Conservation (phyloP, 1,284 basidiomycete genomes). For the Fistulina hepatica region DNA sequence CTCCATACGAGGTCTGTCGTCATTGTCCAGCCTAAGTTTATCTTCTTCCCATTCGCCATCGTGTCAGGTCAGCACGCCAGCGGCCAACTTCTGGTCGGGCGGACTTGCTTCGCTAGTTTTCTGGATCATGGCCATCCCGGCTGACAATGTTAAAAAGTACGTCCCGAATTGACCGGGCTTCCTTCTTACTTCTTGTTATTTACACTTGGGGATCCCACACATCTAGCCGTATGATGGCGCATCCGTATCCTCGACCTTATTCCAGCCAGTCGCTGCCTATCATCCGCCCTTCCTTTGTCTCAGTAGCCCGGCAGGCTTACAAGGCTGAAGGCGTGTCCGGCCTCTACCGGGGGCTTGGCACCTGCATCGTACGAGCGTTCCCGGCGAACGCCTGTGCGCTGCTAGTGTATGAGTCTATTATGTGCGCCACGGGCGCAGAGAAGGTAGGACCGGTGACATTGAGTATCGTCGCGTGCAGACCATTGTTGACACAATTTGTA, state of each 20-base stretch:
- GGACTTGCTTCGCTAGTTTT: slow-evolving; percentile 52
- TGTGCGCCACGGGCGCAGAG: slow-evolving; percentile 55
- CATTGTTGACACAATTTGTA: slow-evolving; percentile 6
- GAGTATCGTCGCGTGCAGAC: slow-evolving; percentile 5
- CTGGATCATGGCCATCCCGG: slow-evolving; percentile 63
- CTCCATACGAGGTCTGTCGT: slow-evolving; percentile 38
- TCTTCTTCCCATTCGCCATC: slow-evolving; percentile 4
- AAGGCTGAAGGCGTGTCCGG: slow-evolving; percentile 39
- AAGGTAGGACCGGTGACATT: slow-evolving; percentile 32
- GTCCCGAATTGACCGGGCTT: slow-evolving; percentile 13
- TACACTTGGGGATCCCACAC: too few species aligned
- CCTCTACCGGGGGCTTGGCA: slow-evolving; percentile 52
- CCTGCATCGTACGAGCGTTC: slow-evolving; percentile 56
- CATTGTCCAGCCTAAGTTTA: not conserved
- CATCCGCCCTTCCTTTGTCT: slow-evolving; percentile 34
- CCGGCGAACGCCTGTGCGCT: slow-evolving; percentile 63
- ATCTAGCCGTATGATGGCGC: slow-evolving; percentile 49
- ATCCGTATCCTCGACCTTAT: slow-evolving; percentile 33
- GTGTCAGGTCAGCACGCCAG: slow-evolving; percentile 45
- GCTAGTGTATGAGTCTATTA: slow-evolving; percentile 60
- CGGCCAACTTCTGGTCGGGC: slow-evolving; percentile 61
- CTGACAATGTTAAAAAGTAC: slow-evolving; percentile 73
- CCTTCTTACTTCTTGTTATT: slow-evolving; percentile 5
- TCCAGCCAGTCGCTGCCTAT: slow-evolving; percentile 16
- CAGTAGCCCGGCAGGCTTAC: slow-evolving; percentile 40